Conservation (phyloP, 371 early-diverging fungal genomes). For the Mycotypha africana region DNA sequence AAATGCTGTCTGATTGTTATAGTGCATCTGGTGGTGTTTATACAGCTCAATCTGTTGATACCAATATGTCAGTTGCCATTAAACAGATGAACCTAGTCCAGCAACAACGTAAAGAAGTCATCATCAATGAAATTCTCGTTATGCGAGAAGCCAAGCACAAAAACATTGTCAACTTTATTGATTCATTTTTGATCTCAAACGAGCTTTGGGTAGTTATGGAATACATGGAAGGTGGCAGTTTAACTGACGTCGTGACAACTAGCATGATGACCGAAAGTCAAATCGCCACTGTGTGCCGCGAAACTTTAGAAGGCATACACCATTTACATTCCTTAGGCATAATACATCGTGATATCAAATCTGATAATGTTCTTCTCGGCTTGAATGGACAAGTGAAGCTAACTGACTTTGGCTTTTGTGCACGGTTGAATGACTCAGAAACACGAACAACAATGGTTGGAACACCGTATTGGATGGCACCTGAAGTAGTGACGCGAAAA, state of each 20-base stretch:
- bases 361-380: constrained; percentile 87
- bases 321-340: constrained; percentile 85
- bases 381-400: constrained; percentile 80
- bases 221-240: constrained; percentile 89
- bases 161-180: constrained; percentile 87
- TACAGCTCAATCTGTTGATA: constrained; percentile 66
- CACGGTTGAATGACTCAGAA: constrained; percentile 66
- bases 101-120: constrained; percentile 86
- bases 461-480: constrained; percentile 90
- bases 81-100: constrained; percentile 88
- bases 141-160: constrained; percentile 74
- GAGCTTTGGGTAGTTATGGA: constrained; percentile 88
- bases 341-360: constrained; percentile 94
- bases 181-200: constrained; percentile 69
- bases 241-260: constrained; percentile 78
- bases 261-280: constrained; percentile 87
- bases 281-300: constrained; percentile 79
- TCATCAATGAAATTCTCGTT: constrained; percentile 86
- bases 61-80: constrained; percentile 67
- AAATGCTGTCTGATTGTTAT: background rate
- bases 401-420: constrained; percentile 91
- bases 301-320: constrained; percentile 42
- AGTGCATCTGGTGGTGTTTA: constrained; percentile 60
- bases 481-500: constrained; percentile 86
- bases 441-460: constrained; percentile 81